phyloP scores from a whole-genome alignment of 805 yeast species.

The Myxozyma nipponensis region DNA sequence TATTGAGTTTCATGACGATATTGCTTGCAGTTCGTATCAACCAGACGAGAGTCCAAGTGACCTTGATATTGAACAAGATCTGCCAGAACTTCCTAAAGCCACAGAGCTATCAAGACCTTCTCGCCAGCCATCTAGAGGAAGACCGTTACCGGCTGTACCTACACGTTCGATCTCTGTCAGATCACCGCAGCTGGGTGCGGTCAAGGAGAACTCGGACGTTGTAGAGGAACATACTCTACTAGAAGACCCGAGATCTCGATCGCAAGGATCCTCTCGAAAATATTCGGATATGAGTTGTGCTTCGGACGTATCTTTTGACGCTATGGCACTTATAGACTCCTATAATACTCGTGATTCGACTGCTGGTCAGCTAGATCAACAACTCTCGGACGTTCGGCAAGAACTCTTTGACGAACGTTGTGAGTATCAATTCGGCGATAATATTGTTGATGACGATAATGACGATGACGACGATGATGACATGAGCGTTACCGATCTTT shows the following conservation, averaged over 20 bases:
- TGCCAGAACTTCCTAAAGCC: conserved; percentile 1
- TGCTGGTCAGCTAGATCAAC: not conserved
- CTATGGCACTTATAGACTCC: conserved; percentile 1
- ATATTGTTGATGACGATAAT: not conserved
- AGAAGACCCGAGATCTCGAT: too few species aligned
- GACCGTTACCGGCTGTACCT: conserved; percentile 22
- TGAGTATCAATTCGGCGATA: not conserved
- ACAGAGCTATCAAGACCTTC: conserved; percentile 12
- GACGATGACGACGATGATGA: not conserved
- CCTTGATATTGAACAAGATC: not conserved
- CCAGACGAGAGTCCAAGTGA: not conserved
- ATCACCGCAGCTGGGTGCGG: conserved; percentile 3
- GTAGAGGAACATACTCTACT: too few species aligned
- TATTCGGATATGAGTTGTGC: not conserved
- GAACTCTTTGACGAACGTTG: not conserved
- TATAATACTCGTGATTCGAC: not conserved
- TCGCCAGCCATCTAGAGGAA: conserved; percentile 1
- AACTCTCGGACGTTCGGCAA: not conserved
- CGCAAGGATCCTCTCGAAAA: not conserved
- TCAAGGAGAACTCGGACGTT: not conserved
- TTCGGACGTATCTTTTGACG: conserved; percentile 1
- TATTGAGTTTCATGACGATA: not conserved
- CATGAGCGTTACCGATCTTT: not conserved
- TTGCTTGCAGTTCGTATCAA: not conserved
- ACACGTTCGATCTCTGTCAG: not conserved